A percentile compares a stretch with the other conserved stretches of the same genome.
phyloP scores from a whole-genome alignment of 139 green algal genomes.

The Haematococcus sp. region DNA sequence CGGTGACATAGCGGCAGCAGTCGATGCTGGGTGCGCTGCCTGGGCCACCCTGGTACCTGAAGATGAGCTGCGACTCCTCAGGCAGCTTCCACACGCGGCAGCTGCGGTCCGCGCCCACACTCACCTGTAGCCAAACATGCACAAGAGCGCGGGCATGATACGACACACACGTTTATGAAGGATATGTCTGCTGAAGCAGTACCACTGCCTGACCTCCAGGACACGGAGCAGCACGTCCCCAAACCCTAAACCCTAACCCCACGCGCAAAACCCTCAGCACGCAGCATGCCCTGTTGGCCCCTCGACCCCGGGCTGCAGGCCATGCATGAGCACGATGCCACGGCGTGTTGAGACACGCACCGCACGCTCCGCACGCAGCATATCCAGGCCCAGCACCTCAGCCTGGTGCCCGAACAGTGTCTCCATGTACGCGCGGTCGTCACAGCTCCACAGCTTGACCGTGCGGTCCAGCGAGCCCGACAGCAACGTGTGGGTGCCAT shows the following conservation, averaged over 20 bases:
- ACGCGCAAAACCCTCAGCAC: too few species aligned
- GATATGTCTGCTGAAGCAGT: too few species aligned
- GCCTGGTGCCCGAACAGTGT: slow-evolving; percentile 88
- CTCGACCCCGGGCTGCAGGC: too few species aligned
- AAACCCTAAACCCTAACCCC: too few species aligned
- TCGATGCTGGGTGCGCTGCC: background rate
- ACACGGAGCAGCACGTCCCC: too few species aligned
- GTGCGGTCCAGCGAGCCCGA: slow-evolving; percentile 66
- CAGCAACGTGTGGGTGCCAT: slow-evolving; percentile 81
- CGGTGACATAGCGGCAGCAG: slow-evolving; percentile 46
- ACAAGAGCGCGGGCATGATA: too few species aligned
- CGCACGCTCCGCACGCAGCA: slow-evolving; percentile 66
- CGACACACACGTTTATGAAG: too few species aligned
- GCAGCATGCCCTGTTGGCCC: too few species aligned
- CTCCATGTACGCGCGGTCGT: slow-evolving; percentile 93
- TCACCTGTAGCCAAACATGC: slow-evolving; percentile 16
- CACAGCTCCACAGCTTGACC: slow-evolving; percentile 90
- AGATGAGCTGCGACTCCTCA: slow-evolving; percentile 96
- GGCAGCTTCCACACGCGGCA: slow-evolving; percentile 95
- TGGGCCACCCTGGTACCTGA: slow-evolving; percentile 42
- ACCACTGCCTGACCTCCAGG: too few species aligned
- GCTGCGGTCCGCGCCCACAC: slow-evolving; percentile 74
- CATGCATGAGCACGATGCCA: too few species aligned
- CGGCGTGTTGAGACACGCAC: too few species aligned
- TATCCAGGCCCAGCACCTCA: slow-evolving; percentile 75